Percentiles rank a stretch among this genome's conserved stretches.
These are phyloP conservation scores for Phytophthora tentaculata DNA, from an alignment of 352 stramenopile species.

Conservation along the genomic window DNA sequence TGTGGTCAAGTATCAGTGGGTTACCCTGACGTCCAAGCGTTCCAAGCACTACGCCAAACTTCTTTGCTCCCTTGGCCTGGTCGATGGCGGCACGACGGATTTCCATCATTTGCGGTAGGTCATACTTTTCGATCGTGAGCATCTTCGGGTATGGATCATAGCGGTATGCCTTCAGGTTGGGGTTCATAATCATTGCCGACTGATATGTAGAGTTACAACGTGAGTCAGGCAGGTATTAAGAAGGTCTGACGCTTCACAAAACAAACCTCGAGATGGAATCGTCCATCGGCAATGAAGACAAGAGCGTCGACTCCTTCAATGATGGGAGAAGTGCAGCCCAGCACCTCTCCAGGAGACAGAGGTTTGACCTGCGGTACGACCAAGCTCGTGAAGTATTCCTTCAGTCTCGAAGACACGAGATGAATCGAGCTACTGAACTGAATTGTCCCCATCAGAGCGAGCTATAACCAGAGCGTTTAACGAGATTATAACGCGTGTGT, in stretches of 20 bases:
- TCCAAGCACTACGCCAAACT: constrained; percentile 98
- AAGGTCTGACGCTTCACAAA: not conserved
- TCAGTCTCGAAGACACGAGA: constrained; percentile 72
- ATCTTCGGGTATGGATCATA: constrained; percentile 99
- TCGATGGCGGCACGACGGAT: constrained; percentile 89
- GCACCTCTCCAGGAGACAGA: constrained; percentile 97
- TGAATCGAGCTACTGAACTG: constrained; percentile 95
- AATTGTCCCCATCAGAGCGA: constrained; percentile 96
- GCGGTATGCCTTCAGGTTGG: constrained; percentile 93
- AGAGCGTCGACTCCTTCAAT: constrained; percentile 93
- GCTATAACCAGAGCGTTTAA: constrained; percentile 43
- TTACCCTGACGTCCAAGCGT: constrained; percentile 99
- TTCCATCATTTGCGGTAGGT: constrained; percentile 95
- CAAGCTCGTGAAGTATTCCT: constrained; percentile 84
- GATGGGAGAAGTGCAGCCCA: constrained; percentile 98
- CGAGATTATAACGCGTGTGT: not conserved
- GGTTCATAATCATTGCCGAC: constrained; percentile 99
- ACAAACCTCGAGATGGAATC: constrained; percentile 98
- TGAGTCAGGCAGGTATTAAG: not conserved
- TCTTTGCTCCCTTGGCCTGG: constrained; percentile 76
- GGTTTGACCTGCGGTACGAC: constrained; percentile 97
- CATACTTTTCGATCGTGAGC: constrained; percentile 97
- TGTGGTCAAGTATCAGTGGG: constrained; percentile 94
- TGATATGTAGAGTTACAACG: constrained; percentile 26
- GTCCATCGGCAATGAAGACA: constrained; percentile 98